A percentile compares a stretch with the other conserved stretches of the same genome.
These are phyloP conservation scores for Pezicula radicicola DNA, from an alignment of 2,329 filamentous ascomycete genomes.

Conservation along the genomic window DNA sequence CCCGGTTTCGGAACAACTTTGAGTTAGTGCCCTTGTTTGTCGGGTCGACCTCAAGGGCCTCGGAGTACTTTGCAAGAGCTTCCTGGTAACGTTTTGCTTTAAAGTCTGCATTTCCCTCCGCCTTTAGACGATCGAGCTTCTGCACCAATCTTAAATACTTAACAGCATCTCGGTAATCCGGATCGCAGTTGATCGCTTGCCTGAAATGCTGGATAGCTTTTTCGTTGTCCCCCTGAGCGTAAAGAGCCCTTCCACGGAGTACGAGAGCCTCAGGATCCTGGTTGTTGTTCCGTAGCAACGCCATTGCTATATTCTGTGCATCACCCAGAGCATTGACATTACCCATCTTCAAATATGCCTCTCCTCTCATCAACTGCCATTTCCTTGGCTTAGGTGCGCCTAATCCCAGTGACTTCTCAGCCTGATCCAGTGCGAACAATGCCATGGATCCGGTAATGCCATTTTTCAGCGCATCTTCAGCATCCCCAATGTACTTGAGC, in stretches of 20 bases:
- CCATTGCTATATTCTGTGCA: constrained; percentile 90
- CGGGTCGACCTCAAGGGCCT: constrained; percentile 82
- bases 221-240: constrained; percentile 89
- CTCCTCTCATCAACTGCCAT: constrained; percentile 90
- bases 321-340: constrained; percentile 86
- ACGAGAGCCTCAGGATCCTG: constrained; percentile 93
- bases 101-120: constrained; percentile 88
- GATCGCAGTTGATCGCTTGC: constrained; percentile 85
- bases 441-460: constrained; percentile 88
- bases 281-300: constrained; percentile 77
- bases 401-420: constrained; percentile 73
- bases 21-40: constrained; percentile 89
- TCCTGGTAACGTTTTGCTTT: constrained; percentile 77
- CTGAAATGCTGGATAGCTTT: constrained; percentile 92
- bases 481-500: constrained; percentile 76
- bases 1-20: constrained; percentile 91
- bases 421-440: constrained; percentile 85
- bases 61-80: constrained; percentile 80
- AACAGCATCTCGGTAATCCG: constrained; percentile 84
- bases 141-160: constrained; percentile 88
- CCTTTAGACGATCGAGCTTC: constrained; percentile 89
- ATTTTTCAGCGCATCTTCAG: constrained; percentile 70
- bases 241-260: constrained; percentile 81
- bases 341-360: constrained; percentile 91
- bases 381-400: constrained; percentile 81